Evolutionary conservation across 1,139 yeast species (phyloP).

Genomic region (Candida freyschussii): DNA sequence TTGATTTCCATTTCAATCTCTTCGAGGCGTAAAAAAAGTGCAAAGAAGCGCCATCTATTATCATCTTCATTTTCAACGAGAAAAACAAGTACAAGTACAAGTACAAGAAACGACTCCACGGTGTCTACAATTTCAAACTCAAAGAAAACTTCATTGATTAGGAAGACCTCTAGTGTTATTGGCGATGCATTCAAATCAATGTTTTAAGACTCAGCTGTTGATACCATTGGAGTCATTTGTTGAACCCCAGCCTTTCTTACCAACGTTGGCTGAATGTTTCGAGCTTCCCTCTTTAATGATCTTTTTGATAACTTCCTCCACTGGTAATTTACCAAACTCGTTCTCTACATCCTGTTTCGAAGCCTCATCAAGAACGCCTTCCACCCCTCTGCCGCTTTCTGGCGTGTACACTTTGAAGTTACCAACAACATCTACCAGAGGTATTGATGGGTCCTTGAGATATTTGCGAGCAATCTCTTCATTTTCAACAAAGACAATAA

Average conservation of each 20-base stretch:
- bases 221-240: slow-evolving; percentile 25
- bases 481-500: slow-evolving; percentile 60
- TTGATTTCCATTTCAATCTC: slow-evolving; percentile 9
- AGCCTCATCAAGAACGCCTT: slow-evolving; percentile 68
- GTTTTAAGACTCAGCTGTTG: slow-evolving; percentile 4
- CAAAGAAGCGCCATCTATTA: neutral
- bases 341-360: slow-evolving; percentile 57
- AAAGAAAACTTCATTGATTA: slow-evolving; percentile 13
- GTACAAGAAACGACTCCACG: neutral
- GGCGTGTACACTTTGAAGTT: slow-evolving; percentile 58
- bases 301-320: slow-evolving; percentile 36
- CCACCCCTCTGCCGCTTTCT: slow-evolving; percentile 57
- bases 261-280: slow-evolving; percentile 30
- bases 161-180: slow-evolving; percentile 20
- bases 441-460: slow-evolving; percentile 46
- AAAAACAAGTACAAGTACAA: slow-evolving; percentile 1
- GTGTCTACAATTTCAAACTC: too few relatives aligned
- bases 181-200: slow-evolving; percentile 21
- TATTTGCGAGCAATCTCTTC: slow-evolving; percentile 44
- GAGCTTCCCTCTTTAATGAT: slow-evolving; percentile 55
- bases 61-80: neutral
- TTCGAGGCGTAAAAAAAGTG: slow-evolving; percentile 7
- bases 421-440: slow-evolving; percentile 62
- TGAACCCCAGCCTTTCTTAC: slow-evolving; percentile 21
- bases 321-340: slow-evolving; percentile 55